Base-by-base conservation (phyloP, 768 basidiomycete genomes). In the Termitomyces eurrhizus region DNA sequence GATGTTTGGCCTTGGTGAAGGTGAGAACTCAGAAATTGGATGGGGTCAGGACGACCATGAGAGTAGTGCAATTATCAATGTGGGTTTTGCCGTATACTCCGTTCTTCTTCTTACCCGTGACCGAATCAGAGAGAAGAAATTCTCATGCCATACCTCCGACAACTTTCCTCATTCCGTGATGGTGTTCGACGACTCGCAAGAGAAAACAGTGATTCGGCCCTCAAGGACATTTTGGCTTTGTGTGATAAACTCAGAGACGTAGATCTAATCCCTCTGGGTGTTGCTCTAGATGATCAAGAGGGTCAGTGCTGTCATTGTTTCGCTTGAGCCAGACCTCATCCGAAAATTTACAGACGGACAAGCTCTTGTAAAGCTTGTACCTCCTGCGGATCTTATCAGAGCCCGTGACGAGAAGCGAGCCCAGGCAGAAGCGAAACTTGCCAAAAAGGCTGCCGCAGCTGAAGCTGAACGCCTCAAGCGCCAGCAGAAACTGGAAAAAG, bases 251-350 rank as follows among this genome's bases (percentile, higher is more conserved):
- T 99, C 61, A 86, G 97, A 16, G 96, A 98, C 70, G 78, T 83
- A 37, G 95, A 97, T 68, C 77, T 98, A 46, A 88, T 95, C 46
- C 89, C 94, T n/a, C 79, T 98, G 53, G 97, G 97, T 8, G 93
- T 99, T 7, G 95, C 95, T 8, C 78, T 99, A 37, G 97, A 98
- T 70, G 97, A 99, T 77, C 93, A 94, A 76, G 93, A 95, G 80
- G 94, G 94, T 88, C 63, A 54, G 77, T 72, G 37, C 26, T 41
- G 14, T 60, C 54, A 16, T 24, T 52, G 36, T 26, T 35, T 33
- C 26, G 36, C 9, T 54, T 52, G 42, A 11, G 42, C 21, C 26
- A 44, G 37, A 29, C 49, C 62, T 51, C 66, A 26, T 11, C 46
- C 11, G 21, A 24, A 56, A 58, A 56, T 49, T 26, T 35, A 35